A percentile compares a stretch with the other conserved stretches of the same genome.
Conservation (phyloP, 208 protist species). For the Trypanosoma boissoni region DNA sequence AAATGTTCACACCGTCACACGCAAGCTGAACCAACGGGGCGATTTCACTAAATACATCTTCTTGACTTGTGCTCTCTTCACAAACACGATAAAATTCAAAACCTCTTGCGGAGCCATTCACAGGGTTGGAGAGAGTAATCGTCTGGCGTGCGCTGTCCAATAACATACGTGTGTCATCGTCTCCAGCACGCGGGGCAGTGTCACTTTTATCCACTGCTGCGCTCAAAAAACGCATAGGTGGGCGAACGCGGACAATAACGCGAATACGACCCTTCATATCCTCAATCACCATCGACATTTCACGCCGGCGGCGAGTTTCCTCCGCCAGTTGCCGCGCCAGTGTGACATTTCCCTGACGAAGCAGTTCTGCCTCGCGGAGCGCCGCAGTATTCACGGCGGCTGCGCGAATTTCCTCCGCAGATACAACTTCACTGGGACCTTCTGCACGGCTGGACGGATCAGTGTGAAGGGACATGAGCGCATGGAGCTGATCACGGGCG, state of each 20-base stretch:
- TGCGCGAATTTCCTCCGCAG: constrained; percentile 4
- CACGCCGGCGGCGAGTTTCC: constrained; percentile 5
- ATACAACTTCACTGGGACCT: neutral
- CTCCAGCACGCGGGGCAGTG: neutral
- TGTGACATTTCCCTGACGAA: constrained; percentile 5
- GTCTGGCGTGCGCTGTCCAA: constrained; percentile 1
- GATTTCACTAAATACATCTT: constrained; percentile 33
- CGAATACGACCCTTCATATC: constrained; percentile 27
- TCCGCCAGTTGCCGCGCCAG: constrained; percentile 4
- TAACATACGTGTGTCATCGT: constrained; percentile 5
- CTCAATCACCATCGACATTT: constrained; percentile 11
- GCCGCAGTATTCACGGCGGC: constrained; percentile 1
- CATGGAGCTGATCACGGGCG: constrained; percentile 3
- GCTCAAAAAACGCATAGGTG: constrained; percentile 13
- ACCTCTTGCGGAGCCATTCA: neutral
- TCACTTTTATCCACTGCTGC: neutral
- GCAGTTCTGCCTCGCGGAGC: neutral
- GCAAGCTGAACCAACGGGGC: constrained; percentile 39
- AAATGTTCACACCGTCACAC: constrained; percentile 46
- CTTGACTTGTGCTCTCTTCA: constrained; percentile 20
- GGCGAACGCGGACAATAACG: constrained; percentile 22
- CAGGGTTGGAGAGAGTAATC: constrained; percentile 8
- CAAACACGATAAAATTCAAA: constrained; percentile 31
- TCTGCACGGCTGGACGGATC: neutral
- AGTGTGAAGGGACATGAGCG: neutral